A percentile compares a stretch with the other conserved stretches of the same genome.
These are phyloP conservation scores for Phytophthora capsici DNA, from an alignment of 352 stramenopile species.

Conservation along the genomic window DNA sequence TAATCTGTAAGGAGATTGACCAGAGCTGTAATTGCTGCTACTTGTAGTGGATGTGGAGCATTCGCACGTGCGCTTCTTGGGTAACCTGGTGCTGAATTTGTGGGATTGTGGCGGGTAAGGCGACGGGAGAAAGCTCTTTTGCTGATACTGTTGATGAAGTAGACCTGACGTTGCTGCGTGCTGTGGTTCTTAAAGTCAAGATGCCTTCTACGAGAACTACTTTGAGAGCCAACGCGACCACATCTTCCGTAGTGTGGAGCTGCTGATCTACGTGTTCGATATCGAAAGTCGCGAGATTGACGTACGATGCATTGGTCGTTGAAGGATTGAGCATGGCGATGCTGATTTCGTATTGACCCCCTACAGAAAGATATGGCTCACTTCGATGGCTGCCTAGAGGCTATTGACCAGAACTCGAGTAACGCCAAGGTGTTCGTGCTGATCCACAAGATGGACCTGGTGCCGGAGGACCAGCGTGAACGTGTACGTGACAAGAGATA, in stretches of 20 bases:
- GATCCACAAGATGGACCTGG: constrained; percentile 99
- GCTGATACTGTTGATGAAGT: neutral
- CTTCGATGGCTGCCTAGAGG: constrained; percentile 97
- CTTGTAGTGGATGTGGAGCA: constrained; percentile 91
- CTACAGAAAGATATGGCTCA: constrained; percentile 97
- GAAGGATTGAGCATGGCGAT: neutral
- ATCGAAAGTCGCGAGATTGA: constrained; percentile 93
- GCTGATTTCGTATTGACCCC: constrained; percentile 4
- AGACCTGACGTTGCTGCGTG: constrained; percentile 8
- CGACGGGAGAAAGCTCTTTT: constrained; percentile 1
- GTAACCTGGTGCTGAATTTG: constrained; percentile 98
- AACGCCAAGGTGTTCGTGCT: constrained; percentile 99
- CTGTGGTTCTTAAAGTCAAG: constrained; percentile 80
- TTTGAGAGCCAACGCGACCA: constrained; percentile 99
- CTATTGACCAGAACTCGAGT: constrained; percentile 98
- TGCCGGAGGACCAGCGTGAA: constrained; percentile 88
- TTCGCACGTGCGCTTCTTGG: constrained; percentile 95
- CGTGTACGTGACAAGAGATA: constrained; percentile 48
- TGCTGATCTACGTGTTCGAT: constrained; percentile 99
- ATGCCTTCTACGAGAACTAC: constrained; percentile 99
- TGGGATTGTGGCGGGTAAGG: constrained; percentile 98
- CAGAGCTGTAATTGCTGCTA: constrained; percentile 2
- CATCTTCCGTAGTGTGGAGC: constrained; percentile 98
- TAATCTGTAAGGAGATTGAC: constrained; percentile 14
- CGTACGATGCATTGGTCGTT: constrained; percentile 35